Evolutionary conservation across 306 rosid species (phyloP).

Genomic region (Delonix regia): DNA sequence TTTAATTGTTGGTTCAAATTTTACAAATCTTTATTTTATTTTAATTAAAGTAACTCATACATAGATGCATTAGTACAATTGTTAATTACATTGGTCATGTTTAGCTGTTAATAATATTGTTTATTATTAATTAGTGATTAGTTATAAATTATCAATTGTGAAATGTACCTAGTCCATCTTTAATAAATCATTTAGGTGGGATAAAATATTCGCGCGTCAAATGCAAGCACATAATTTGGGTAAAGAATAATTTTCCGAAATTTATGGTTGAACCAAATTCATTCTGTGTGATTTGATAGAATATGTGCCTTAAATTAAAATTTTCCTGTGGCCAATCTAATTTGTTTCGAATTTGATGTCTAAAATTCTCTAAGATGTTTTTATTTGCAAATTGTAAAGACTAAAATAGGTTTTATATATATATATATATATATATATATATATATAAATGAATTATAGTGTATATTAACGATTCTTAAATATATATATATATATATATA

Average conservation of each 20-base stretch:
- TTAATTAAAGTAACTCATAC: too few species aligned
- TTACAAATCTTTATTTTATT: too few species aligned
- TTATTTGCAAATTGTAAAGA: neutral
- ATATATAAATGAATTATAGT: neutral
- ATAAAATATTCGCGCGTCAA: neutral
- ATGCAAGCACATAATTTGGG: neutral
- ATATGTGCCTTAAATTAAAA: neutral
- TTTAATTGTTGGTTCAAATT: neutral
- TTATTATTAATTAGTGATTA: neutral
- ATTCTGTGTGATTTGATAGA: neutral
- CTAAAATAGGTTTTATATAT: neutral
- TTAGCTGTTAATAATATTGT: neutral
- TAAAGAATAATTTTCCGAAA: slow-evolving; percentile 5
- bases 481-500: neutral
- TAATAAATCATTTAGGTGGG: neutral
- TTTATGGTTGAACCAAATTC: slow-evolving; percentile 17
- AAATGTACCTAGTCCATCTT: neutral
- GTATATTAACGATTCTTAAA: neutral
- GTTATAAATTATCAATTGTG: neutral
- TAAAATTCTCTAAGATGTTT: neutral
- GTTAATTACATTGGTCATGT: too few species aligned
- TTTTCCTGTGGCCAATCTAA: neutral
- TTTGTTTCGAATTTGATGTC: neutral
- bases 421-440: too few species aligned
- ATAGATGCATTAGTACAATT: too few species aligned